These are phyloP conservation scores for Zanthoxylum bungeanum DNA, from an alignment of 345 rosid genomes.

Conservation along the genomic window DNA sequence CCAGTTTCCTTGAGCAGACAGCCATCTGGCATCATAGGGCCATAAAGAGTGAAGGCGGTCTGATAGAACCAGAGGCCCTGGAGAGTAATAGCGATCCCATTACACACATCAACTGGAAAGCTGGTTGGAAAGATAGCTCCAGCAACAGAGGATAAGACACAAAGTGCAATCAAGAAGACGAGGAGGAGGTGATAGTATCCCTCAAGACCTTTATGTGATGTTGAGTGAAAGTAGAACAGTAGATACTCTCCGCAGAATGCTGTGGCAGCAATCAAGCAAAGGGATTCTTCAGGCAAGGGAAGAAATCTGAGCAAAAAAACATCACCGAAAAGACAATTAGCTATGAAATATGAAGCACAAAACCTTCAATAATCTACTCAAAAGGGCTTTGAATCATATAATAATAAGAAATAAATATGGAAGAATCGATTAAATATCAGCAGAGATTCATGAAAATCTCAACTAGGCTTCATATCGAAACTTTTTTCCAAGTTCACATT, in stretches of 20 bases:
- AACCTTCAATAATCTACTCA: neutral
- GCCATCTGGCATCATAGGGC: slow-evolving; percentile 91
- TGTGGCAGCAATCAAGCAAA: slow-evolving; percentile 64
- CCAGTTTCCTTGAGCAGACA: slow-evolving; percentile 46
- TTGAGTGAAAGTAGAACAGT: slow-evolving; percentile 91
- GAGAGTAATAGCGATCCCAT: slow-evolving; percentile 73
- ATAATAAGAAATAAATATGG: neutral
- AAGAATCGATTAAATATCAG: neutral
- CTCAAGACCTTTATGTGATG: slow-evolving; percentile 92
- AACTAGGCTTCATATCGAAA: slow-evolving; percentile 1
- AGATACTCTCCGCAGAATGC: slow-evolving; percentile 85
- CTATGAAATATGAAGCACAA: neutral
- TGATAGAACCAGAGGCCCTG: slow-evolving; percentile 99
- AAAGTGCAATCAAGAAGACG: slow-evolving; percentile 71
- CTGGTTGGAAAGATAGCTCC: slow-evolving; percentile 78
- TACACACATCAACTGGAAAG: slow-evolving; percentile 74
- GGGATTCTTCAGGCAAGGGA: slow-evolving; percentile 75
- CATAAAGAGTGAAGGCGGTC: slow-evolving; percentile 91
- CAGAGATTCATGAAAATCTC: neutral
- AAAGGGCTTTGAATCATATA: neutral
- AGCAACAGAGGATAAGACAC: slow-evolving; percentile 53
- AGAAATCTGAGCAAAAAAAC: slow-evolving; percentile 45
- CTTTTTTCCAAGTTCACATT: neutral
- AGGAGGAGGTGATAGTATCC: slow-evolving; percentile 94
- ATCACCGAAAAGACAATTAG: neutral